Conservation (phyloP, 225 moss, liverwort and hornwort species). For the Pseudoscleropodium purum region DNA sequence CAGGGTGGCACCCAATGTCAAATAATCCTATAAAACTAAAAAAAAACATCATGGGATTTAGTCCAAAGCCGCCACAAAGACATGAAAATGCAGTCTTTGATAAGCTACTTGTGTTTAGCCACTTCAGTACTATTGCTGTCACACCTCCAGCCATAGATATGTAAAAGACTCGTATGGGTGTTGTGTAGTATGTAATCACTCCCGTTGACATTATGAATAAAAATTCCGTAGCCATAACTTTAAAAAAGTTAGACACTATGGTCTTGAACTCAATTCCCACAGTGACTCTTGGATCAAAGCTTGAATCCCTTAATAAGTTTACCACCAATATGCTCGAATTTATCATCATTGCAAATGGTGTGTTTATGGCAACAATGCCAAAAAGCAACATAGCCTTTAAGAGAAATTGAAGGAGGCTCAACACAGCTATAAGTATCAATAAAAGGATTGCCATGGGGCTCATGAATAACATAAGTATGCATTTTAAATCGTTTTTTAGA, state of each 20-base stretch:
- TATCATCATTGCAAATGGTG: no score
- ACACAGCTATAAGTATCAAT: neutral
- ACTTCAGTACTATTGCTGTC: neutral
- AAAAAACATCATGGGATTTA: no score
- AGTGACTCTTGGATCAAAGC: accelerated
- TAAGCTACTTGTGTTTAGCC: neutral
- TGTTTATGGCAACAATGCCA: neutral
- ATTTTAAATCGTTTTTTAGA: no score
- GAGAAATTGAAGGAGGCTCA: neutral
- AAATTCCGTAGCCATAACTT: neutral
- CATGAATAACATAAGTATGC: no score
- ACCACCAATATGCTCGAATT: neutral
- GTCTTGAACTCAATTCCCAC: no score
- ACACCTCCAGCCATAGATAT: neutral
- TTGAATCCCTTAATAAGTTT: neutral
- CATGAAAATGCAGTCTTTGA: neutral
- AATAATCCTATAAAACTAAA: neutral
- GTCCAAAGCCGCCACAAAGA: neutral
- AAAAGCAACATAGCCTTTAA: neutral
- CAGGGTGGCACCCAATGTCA: neutral
- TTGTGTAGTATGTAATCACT: neutral
- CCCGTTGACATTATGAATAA: neutral
- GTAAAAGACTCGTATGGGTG: neutral
- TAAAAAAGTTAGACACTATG: no score
- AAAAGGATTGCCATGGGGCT: no score